Base-by-base conservation (phyloP, 1,284 basidiomycete genomes). In the Pisolithus thermaeus region DNA sequence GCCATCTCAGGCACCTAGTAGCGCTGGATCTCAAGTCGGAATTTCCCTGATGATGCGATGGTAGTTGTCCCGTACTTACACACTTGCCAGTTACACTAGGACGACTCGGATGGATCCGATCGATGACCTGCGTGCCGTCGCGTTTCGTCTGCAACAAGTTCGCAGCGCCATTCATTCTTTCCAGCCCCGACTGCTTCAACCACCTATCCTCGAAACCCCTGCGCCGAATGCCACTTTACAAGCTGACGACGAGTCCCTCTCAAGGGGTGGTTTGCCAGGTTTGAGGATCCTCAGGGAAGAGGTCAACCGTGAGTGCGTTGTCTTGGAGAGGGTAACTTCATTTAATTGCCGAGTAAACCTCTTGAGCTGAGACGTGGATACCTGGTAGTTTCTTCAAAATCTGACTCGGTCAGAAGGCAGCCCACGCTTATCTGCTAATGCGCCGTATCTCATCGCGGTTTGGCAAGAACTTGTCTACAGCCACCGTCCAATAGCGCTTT, bases 391-490 rank as follows among this genome's bases (percentile, higher is more conserved):
- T 60, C 72, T 85, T 45, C 69, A 74, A 49, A 68, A 79, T 55
- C 71, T 77, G 38, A 36, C 40, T 32, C 4, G 43, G 28, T 73
- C 71, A 39, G 68, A 59, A 6, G 61, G 71, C 36, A 63, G 75
- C 2, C 76, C 78, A 1, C 62, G 80, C 1, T 69, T 80, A 9
- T 87, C 85, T 0, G 86, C 83, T 5, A 90, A 90, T 61, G 84
- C 87, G 2, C 83, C 83, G 1, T 89, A 90, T 60, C 73, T 89
- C 25, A 73, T 85, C 25, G 79, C 85, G 1, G 85, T 90, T 0
- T 92, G 87, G 87, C 80, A 87, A 56, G 83, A 89, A 61, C 71
- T 90, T 1, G 59, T 86, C 8, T 74, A 76, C 52, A 83, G 85
- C 3, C 73, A 72, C 0, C 70, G 66, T 3, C 82, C 83, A 1